Conservation (phyloP, 1,284 basidiomycete species). For the Microbotryum saponariae region DNA sequence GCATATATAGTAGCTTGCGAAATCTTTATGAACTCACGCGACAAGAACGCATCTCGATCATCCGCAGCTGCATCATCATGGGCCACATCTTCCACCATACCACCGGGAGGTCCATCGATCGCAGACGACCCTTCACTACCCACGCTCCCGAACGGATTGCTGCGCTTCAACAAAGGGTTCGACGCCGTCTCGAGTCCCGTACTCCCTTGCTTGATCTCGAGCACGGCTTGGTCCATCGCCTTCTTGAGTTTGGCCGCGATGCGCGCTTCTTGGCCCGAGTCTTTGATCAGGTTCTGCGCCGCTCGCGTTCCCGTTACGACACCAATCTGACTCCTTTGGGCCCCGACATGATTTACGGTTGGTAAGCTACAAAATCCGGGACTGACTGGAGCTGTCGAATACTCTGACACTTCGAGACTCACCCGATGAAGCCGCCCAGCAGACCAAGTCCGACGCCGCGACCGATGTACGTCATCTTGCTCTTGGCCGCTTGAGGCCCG, state of each 20-base stretch:
- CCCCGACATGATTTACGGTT: too few species aligned
- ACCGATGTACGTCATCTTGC: neutral
- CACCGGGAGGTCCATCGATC: too few species aligned
- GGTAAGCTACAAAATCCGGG: neutral
- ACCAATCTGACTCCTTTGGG: neutral
- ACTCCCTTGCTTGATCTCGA: neutral
- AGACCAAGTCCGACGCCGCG: slow-evolving; percentile 1
- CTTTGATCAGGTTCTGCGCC: slow-evolving; percentile 1
- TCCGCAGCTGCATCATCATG: too few species aligned
- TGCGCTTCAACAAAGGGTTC: too few species aligned
- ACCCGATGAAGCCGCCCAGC: slow-evolving; percentile 5
- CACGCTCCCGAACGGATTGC: too few species aligned
- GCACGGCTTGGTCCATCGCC: neutral
- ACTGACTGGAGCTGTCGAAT: neutral
- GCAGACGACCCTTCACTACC: too few species aligned
- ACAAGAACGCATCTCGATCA: too few species aligned
- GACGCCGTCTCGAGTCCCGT: neutral
- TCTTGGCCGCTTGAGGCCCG: neutral
- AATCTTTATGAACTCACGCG: too few species aligned
- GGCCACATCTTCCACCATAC: too few species aligned
- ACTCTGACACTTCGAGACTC: neutral
- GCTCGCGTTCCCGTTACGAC: neutral
- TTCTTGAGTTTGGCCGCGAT: neutral
- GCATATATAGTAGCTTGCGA: too few species aligned
- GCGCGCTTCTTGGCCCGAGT: neutral